phyloP scores from a whole-genome alignment of 176 grass and related monocot species.

The Triticum aestivum region IWGSC_CS_RefSeq_v2.1 NC_057796.1:311821777-311822276 shows the following conservation, averaged over 20 bases:
- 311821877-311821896: background rate
- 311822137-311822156: background rate
- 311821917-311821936: background rate
- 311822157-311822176: background rate
- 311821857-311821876: background rate
- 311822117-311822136: background rate
- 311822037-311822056: conserved; percentile 41
- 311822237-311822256: conserved; percentile 4
- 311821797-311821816: background rate
- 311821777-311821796: background rate
- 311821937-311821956: background rate
- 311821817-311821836: background rate
- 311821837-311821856: background rate
- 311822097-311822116: background rate
- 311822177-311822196: conserved; percentile 8
- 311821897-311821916: background rate
- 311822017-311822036: conserved; percentile 4
- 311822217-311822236: background rate
- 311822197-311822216: background rate
- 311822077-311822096: conserved; percentile 24
- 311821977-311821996: background rate
- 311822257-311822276: conserved; percentile 22
- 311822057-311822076: conserved; percentile 16
- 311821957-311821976: background rate
- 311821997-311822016: background rate